Conservation (phyloP, 768 basidiomycete species). For the Exidia glandulosa region DNA sequence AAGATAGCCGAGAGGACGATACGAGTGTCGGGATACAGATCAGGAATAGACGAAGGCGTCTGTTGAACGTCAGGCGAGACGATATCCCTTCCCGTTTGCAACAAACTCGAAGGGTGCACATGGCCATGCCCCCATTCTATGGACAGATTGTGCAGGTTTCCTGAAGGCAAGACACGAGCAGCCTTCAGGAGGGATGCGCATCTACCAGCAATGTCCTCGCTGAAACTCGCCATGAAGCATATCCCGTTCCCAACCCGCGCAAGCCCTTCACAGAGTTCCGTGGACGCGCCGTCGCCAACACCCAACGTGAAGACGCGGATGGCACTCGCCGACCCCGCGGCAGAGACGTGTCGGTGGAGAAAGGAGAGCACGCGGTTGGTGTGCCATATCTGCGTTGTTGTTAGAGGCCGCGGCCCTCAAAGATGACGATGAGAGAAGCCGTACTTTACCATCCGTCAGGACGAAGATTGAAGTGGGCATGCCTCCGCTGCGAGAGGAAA, state of each 20-base stretch:
- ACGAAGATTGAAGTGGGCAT: conserved; percentile 6
- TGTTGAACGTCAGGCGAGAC: conserved; percentile 13
- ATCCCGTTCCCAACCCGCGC: conserved; percentile 43
- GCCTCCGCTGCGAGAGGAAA: neutral
- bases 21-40: conserved; percentile 24
- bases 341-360: neutral
- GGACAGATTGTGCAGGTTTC: conserved; percentile 31
- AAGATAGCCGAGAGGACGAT: conserved; percentile 25
- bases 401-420: neutral
- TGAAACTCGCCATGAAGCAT: conserved; percentile 32
- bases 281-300: conserved; percentile 6
- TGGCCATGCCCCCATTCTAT: conserved; percentile 40
- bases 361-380: neutral
- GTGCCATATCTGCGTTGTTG: neutral
- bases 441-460: conserved; percentile 7
- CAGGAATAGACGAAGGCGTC: conserved; percentile 19
- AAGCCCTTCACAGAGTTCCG: conserved; percentile 37
- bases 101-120: too few species aligned
- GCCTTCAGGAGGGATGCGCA: conserved; percentile 40
- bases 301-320: conserved; percentile 9
- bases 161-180: conserved; percentile 25
- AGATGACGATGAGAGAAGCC: neutral
- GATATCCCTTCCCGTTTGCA: too few species aligned
- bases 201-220: conserved; percentile 39
- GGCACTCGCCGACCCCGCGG: neutral